Evolutionary conservation across 2,329 filamentous ascomycete species (phyloP).

Genomic region (Thielaviopsis euricoi): DNA sequence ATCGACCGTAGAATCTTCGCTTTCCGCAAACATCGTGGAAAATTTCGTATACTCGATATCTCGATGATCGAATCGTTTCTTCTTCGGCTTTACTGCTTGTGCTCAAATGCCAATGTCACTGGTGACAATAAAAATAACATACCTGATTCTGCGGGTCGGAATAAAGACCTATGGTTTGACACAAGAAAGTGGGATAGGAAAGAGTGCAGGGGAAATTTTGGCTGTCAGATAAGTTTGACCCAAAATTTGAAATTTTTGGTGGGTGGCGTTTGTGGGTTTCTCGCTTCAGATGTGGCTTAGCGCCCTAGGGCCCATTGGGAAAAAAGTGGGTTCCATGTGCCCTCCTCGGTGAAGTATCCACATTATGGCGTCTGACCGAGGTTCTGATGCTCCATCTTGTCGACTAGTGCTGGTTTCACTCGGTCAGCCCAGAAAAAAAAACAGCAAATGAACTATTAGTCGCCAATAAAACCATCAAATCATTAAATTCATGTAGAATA

Average conservation of each 20-base stretch:
- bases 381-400: neutral
- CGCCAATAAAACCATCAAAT: neutral
- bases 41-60: neutral
- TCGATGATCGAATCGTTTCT: neutral
- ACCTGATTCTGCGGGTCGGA: constrained; percentile 11
- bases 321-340: neutral
- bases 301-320: constrained; percentile 7
- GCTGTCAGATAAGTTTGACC: constrained; percentile 7
- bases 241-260: constrained; percentile 7
- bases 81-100: neutral
- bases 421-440: neutral
- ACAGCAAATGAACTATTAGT: neutral
- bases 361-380: neutral
- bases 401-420: neutral
- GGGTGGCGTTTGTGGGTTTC: constrained; percentile 11
- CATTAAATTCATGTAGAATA: neutral
- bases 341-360: neutral
- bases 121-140: constrained; percentile 1
- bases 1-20: too few species aligned
- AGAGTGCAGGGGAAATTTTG: constrained; percentile 5
- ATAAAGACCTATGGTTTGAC: constrained; percentile 12
- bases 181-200: constrained; percentile 8
- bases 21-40: neutral
- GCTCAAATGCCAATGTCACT: neutral
- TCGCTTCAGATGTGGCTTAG: constrained; percentile 3